A percentile compares a stretch with the other conserved stretches of the same genome.
Evolutionary conservation across 257 asterid genomes (phyloP).

Genomic region (Asclepias syriaca): DNA sequence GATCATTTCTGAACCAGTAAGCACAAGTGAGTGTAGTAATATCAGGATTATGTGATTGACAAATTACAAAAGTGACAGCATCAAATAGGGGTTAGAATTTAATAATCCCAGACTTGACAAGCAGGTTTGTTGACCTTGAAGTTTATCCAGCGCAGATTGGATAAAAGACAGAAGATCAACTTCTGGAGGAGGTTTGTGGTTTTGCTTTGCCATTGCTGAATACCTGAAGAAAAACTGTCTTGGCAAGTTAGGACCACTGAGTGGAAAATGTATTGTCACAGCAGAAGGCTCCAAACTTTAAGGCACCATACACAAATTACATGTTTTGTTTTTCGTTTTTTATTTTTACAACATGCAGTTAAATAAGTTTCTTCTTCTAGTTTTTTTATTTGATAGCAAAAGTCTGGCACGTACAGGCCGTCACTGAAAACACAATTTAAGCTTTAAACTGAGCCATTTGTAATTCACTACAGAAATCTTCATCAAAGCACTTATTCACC

Average conservation of each 20-base stretch:
- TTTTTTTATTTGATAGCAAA: neutral
- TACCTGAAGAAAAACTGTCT: conserved; percentile 73
- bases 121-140: conserved; percentile 41
- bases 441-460: neutral
- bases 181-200: conserved; percentile 21
- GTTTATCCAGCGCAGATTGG: conserved; percentile 47
- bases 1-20: neutral
- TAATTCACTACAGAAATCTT: neutral
- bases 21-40: too few species aligned
- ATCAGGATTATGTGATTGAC: neutral
- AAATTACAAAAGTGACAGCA: neutral
- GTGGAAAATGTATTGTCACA: neutral
- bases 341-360: neutral
- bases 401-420: neutral
- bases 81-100: neutral
- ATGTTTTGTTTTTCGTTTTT: neutral
- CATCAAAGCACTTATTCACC: too few species aligned
- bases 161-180: conserved; percentile 46
- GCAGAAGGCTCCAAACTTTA: conserved; percentile 21
- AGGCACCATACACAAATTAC: conserved; percentile 3
- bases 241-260: conserved; percentile 37
- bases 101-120: neutral
- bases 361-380: neutral
- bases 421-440: neutral
- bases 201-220: conserved; percentile 40